Evolutionary conservation across 2,329 filamentous ascomycete species (phyloP).

Genomic region (Paecilomyces niveus): DNA sequence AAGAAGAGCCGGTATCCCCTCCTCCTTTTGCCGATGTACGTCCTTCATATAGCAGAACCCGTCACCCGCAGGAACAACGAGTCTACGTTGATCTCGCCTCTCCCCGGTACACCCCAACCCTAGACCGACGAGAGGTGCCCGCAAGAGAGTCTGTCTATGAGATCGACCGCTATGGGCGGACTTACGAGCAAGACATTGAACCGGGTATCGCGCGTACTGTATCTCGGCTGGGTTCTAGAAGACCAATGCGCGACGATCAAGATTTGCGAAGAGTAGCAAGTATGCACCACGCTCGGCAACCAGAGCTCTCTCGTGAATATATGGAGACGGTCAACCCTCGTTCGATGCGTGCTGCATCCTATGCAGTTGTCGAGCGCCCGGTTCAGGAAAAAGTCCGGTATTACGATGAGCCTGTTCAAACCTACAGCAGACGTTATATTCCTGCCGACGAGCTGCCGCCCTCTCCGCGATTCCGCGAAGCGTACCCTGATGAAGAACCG

Average conservation of each 20-base stretch:
- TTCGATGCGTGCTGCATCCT: conserved; percentile 31
- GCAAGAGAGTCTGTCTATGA: conserved; percentile 26
- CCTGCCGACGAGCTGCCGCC: conserved; percentile 29
- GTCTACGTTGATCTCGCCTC: conserved; percentile 43
- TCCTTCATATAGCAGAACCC: conserved; percentile 20
- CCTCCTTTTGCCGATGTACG: conserved; percentile 46
- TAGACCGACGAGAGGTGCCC: conserved; percentile 26
- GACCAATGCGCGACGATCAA: conserved; percentile 33
- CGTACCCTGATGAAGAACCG: conserved; percentile 37
- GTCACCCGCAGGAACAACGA: conserved; percentile 33
- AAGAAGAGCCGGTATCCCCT: conserved; percentile 57
- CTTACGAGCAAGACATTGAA: conserved; percentile 21
- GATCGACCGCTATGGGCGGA: conserved; percentile 21
- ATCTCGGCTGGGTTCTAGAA: conserved; percentile 32
- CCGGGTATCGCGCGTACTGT: conserved; percentile 28
- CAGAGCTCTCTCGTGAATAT: conserved; percentile 36
- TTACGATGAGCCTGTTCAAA: conserved; percentile 30
- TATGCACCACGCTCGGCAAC: conserved; percentile 37
- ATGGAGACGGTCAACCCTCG: conserved; percentile 34
- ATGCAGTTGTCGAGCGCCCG: conserved; percentile 33
- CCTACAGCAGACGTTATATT: conserved; percentile 26
- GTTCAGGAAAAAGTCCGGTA: conserved; percentile 29
- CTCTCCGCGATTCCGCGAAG: conserved; percentile 29
- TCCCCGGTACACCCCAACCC: conserved; percentile 29
- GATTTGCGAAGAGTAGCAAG: conserved; percentile 43